These are phyloP conservation scores for Aspergillus candidus DNA, from an alignment of 2,329 filamentous ascomycete species.

Conservation along the genomic window DNA sequence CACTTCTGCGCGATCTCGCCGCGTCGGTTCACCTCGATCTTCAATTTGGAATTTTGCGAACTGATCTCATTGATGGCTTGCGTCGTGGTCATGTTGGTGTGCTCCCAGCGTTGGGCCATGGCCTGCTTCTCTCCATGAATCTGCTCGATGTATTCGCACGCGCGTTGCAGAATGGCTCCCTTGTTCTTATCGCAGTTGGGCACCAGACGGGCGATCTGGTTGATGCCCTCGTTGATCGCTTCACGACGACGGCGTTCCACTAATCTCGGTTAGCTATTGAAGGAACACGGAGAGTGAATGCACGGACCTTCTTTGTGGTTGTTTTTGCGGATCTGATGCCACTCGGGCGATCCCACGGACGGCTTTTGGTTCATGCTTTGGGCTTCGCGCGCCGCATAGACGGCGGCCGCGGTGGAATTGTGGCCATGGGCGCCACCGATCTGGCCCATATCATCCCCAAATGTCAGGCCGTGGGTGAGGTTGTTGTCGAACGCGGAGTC, in stretches of 20 bases:
- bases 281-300: slow-evolving; percentile 7
- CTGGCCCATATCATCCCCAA: slow-evolving; percentile 38
- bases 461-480: slow-evolving; percentile 30
- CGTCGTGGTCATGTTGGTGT: slow-evolving; percentile 39
- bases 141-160: slow-evolving; percentile 89
- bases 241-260: slow-evolving; percentile 94
- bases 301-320: slow-evolving; percentile 94
- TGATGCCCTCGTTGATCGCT: slow-evolving; percentile 98
- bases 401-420: slow-evolving; percentile 56
- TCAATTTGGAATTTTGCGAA: slow-evolving; percentile 89
- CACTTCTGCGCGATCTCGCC: slow-evolving; percentile 60
- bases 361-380: slow-evolving; percentile 61
- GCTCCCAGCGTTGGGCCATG: slow-evolving; percentile 38
- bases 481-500: slow-evolving; percentile 35
- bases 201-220: slow-evolving; percentile 95
- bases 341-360: slow-evolving; percentile 90
- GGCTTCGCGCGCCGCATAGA: slow-evolving; percentile 47
- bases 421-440: slow-evolving; percentile 34
- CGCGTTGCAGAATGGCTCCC: slow-evolving; percentile 87
- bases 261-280: slow-evolving; percentile 37
- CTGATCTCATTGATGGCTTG: slow-evolving; percentile 73
- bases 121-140: slow-evolving; percentile 49
- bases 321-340: slow-evolving; percentile 94
- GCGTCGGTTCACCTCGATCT: slow-evolving; percentile 78
- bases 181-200: slow-evolving; percentile 99